These are phyloP conservation scores for Teratosphaeria destructans DNA, from an alignment of 2,329 filamentous ascomycete species.

Conservation along the genomic window DNA sequence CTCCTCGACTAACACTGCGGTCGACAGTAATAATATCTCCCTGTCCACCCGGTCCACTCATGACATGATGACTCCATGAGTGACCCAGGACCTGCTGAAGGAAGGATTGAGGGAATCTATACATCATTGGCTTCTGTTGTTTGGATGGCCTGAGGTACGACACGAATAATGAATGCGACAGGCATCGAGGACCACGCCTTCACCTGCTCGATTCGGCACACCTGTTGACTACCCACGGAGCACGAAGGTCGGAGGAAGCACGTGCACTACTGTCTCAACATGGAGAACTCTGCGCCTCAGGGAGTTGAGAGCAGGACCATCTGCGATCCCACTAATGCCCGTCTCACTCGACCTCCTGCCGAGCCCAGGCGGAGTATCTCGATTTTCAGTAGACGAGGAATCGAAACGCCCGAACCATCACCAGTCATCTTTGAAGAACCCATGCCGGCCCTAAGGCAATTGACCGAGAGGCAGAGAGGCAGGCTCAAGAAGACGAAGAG, in stretches of 20 bases:
- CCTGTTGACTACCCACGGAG: neutral
- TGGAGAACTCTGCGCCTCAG: neutral
- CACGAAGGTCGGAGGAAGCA: neutral
- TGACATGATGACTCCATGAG: neutral
- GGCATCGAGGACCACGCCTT: neutral
- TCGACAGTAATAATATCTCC: neutral
- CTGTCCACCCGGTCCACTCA: neutral
- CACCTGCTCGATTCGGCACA: neutral
- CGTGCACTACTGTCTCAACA: neutral
- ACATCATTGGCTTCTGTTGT: neutral
- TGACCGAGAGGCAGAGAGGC: constrained; percentile 14
- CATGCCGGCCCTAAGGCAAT: constrained; percentile 9
- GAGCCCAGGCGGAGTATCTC: constrained; percentile 21
- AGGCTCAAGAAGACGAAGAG: constrained; percentile 13
- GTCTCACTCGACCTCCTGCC: neutral
- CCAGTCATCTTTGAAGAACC: constrained; percentile 12
- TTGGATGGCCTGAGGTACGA: no score
- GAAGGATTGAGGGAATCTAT: neutral
- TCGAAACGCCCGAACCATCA: constrained; percentile 15
- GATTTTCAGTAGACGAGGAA: constrained; percentile 28
- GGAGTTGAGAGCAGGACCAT: neutral
- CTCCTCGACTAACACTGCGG: neutral
- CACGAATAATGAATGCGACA: neutral
- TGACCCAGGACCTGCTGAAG: neutral
- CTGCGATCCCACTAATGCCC: neutral